A percentile compares a stretch with the other conserved stretches of the same genome.
Conservation (phyloP, 192 early-diverging fungal genomes). For the Diversispora eburnea region DNA sequence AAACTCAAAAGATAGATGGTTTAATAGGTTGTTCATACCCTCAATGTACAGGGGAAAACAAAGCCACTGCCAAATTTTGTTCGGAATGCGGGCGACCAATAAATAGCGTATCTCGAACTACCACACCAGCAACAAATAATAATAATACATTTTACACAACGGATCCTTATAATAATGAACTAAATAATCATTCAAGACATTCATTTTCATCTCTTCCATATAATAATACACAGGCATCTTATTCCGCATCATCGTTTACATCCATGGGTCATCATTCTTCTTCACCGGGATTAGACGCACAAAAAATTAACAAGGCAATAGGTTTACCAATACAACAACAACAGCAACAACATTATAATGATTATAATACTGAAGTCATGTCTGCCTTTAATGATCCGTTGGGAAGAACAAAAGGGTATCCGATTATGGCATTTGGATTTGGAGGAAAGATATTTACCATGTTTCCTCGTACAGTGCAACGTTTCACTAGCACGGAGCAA, state of each 20-base stretch:
- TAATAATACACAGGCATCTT: constrained; percentile 6
- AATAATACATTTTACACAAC: neutral
- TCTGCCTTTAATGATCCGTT: constrained; percentile 39
- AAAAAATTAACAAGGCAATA: constrained; percentile 26
- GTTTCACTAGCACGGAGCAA: constrained; percentile 42
- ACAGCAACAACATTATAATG: constrained; percentile 28
- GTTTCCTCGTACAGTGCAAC: constrained; percentile 62
- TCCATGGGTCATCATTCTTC: neutral
- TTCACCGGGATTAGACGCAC: neutral
- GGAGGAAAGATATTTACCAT: constrained; percentile 65
- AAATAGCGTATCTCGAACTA: constrained; percentile 35
- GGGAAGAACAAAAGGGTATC: constrained; percentile 47
- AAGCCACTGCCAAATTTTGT: constrained; percentile 54
- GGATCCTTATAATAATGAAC: neutral
- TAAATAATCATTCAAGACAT: no score
- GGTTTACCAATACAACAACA: constrained; percentile 31
- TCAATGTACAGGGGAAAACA: constrained; percentile 52
- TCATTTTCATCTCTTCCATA: neutral
- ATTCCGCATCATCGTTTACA: constrained; percentile 15
- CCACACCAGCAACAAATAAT: constrained; percentile 36
- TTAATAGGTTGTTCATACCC: constrained; percentile 43
- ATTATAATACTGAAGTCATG: constrained; percentile 26
- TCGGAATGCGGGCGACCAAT: constrained; percentile 55
- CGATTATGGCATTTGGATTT: constrained; percentile 71
- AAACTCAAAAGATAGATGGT: neutral